A percentile compares a stretch with the other conserved stretches of the same genome.
Conservation (phyloP, 495 filamentous ascomycete species). For the Aspergillus cavernicola region DNA sequence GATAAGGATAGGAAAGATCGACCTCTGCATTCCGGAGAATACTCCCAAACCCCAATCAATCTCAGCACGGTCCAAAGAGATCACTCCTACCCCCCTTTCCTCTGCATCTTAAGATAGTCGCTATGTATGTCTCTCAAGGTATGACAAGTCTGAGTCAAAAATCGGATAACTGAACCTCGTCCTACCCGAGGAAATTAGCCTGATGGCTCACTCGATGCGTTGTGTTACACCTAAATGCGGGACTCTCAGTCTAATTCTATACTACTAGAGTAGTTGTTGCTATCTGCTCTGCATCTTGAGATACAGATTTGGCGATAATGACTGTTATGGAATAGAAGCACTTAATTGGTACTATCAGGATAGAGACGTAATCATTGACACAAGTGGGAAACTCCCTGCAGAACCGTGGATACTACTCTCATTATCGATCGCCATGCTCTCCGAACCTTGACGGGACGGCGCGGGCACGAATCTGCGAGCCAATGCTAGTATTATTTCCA, state of each 20-base stretch:
- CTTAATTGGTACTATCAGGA: too few species aligned
- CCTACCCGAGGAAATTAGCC: slow-evolving; percentile 2
- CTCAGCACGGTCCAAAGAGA: slow-evolving; percentile 3
- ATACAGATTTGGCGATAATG: background rate
- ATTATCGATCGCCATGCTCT: too few species aligned
- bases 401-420: too few species aligned
- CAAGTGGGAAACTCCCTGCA: too few species aligned
- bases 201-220: background rate
- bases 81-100: background rate
- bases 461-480: slow-evolving; percentile 26
- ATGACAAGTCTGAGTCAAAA: slow-evolving; percentile 6
- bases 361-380: too few species aligned
- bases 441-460: slow-evolving; percentile 50
- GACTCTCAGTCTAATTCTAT: background rate
- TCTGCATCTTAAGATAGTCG: slow-evolving; percentile 1
- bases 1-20: background rate
- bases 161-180: background rate
- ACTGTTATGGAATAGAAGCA: too few species aligned
- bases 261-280: too few species aligned
- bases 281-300: background rate
- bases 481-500: slow-evolving; percentile 8
- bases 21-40: slow-evolving; percentile 6
- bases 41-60: background rate
- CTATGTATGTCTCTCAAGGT: background rate
- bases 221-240: background rate